Conservation (phyloP, 73 alveolate species). For the Stentor roeselii region DNA sequence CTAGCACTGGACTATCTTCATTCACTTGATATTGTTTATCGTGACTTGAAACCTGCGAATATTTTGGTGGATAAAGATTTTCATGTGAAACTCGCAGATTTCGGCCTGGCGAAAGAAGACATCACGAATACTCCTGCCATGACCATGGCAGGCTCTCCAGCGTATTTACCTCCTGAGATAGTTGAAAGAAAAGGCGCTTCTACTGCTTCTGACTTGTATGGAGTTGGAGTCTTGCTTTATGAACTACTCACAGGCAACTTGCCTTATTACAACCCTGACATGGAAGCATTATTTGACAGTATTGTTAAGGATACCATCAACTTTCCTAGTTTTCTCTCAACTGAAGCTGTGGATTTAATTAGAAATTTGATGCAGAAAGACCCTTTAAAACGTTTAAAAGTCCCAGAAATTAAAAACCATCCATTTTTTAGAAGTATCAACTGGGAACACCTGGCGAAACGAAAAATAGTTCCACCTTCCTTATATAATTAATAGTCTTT, state of each 20-base stretch:
- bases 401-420: slow-evolving; percentile 68
- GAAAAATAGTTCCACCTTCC: neutral
- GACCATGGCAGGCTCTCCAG: slow-evolving; percentile 96
- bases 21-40: slow-evolving; percentile 51
- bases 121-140: slow-evolving; percentile 73
- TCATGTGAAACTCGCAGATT: slow-evolving; percentile 83
- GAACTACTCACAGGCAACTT: slow-evolving; percentile 97
- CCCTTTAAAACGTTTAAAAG: slow-evolving; percentile 63
- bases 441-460: slow-evolving; percentile 39
- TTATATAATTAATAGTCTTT: neutral
- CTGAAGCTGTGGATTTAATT: slow-evolving; percentile 8
- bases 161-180: slow-evolving; percentile 97
- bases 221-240: slow-evolving; percentile 89
- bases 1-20: slow-evolving; percentile 60
- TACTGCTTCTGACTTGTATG: slow-evolving; percentile 91
- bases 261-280: slow-evolving; percentile 63
- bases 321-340: neutral
- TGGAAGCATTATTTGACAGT: neutral
- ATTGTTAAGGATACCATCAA: neutral
- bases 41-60: slow-evolving; percentile 96
- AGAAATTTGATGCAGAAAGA: slow-evolving; percentile 55
- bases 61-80: slow-evolving; percentile 77
- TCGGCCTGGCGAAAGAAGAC: slow-evolving; percentile 89
- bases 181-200: slow-evolving; percentile 86
- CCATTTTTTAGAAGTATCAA: slow-evolving; percentile 60